phyloP scores from a whole-genome alignment of 1,284 basidiomycete species.

The Naganishia sp. region DNA sequence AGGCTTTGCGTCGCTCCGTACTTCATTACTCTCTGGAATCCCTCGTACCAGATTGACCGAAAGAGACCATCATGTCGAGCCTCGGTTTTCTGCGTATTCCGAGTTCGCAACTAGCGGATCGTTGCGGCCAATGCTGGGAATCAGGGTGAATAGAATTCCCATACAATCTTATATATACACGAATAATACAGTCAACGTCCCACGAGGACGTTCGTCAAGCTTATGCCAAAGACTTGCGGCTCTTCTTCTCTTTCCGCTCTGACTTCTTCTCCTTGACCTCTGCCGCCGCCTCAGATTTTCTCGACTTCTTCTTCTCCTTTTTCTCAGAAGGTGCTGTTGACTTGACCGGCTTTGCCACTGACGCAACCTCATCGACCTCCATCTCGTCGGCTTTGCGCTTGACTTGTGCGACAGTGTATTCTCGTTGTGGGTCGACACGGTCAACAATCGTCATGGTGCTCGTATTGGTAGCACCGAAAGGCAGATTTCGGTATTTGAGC shows the following conservation, averaged over 20 bases:
- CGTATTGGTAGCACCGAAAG: slow-evolving; percentile 28
- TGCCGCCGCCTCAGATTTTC: slow-evolving; percentile 11
- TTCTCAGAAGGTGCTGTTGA: neutral
- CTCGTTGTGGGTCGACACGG: slow-evolving; percentile 16
- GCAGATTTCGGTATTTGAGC: slow-evolving; percentile 32
- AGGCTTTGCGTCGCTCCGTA: too few species aligned
- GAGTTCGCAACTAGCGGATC: too few species aligned
- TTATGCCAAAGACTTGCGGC: slow-evolving; percentile 28
- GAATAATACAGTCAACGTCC: slow-evolving; percentile 5
- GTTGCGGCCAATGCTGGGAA: neutral
- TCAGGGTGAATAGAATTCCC: neutral
- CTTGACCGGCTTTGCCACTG: slow-evolving; percentile 2
- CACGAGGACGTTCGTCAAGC: neutral
- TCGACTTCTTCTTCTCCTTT: slow-evolving; percentile 25
- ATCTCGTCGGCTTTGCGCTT: slow-evolving; percentile 20
- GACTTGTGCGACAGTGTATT: neutral
- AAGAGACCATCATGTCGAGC: too few species aligned
- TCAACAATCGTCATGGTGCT: slow-evolving; percentile 22
- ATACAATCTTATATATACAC: slow-evolving; percentile 4
- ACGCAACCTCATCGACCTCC: slow-evolving; percentile 16
- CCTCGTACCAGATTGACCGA: too few species aligned
- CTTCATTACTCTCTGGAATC: too few species aligned
- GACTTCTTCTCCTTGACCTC: slow-evolving; percentile 23
- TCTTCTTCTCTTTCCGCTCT: slow-evolving; percentile 27
- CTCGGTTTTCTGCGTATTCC: too few species aligned